Conservation (phyloP, 2,329 filamentous ascomycete genomes). For the Magnaporthiopsis rhizophila region DNA sequence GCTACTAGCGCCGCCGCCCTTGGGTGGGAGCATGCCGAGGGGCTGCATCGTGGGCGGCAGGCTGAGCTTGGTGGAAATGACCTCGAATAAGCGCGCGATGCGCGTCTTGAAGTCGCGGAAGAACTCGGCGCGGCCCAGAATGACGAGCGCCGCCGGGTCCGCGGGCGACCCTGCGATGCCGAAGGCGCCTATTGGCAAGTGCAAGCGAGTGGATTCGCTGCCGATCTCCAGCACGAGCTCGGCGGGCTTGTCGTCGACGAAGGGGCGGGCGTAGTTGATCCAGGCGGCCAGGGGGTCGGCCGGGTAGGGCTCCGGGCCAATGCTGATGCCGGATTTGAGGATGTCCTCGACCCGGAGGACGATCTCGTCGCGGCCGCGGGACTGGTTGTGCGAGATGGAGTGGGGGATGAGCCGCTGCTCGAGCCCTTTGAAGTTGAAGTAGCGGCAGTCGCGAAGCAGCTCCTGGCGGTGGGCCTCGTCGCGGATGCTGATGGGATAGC, state of each 20-base stretch:
- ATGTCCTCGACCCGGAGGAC: slow-evolving; percentile 74
- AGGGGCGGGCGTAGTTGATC: slow-evolving; percentile 78
- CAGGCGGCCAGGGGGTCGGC: slow-evolving; percentile 31
- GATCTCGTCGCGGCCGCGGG: slow-evolving; percentile 64
- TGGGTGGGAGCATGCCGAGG: slow-evolving; percentile 58
- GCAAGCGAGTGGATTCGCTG: slow-evolving; percentile 53
- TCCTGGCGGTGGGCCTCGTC: slow-evolving; percentile 68
- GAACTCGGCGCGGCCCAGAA: slow-evolving; percentile 59
- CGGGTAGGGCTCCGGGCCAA: slow-evolving; percentile 40
- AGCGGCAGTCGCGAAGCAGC: slow-evolving; percentile 77
- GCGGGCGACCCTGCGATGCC: slow-evolving; percentile 17
- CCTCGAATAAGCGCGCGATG: slow-evolving; percentile 66
- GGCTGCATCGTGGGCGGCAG: slow-evolving; percentile 52
- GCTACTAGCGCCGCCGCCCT: slow-evolving; percentile 48
- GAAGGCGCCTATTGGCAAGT: slow-evolving; percentile 27
- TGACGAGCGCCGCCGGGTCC: not conserved
- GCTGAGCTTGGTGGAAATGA: slow-evolving; percentile 74
- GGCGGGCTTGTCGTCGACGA: slow-evolving; percentile 64
- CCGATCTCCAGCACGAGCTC: slow-evolving; percentile 78
- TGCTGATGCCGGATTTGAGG: slow-evolving; percentile 74
- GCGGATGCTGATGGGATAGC: slow-evolving; percentile 72
- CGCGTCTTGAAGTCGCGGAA: slow-evolving; percentile 61
- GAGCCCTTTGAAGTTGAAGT: slow-evolving; percentile 86
- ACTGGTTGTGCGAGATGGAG: slow-evolving; percentile 65
- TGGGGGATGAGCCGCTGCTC: slow-evolving; percentile 83